phyloP scores from a whole-genome alignment of 257 asterid species.

The Solanum arcanum region DNA sequence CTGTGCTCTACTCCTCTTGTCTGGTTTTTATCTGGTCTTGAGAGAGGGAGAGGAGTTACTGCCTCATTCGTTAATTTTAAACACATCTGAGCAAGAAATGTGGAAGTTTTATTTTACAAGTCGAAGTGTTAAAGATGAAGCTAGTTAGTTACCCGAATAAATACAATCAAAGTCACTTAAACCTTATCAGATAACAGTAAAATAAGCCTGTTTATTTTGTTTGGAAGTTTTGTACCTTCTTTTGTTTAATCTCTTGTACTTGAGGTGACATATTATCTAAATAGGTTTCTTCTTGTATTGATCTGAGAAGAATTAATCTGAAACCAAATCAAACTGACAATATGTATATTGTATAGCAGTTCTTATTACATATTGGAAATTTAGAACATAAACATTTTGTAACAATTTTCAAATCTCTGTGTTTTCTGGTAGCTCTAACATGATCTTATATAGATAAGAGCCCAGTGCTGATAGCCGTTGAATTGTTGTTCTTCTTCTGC shows the following conservation, averaged over 20 bases:
- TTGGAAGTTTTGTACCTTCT: not conserved
- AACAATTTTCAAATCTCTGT: not conserved
- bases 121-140: not conserved
- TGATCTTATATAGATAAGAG: not conserved
- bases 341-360: too few species aligned
- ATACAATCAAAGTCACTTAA: not conserved
- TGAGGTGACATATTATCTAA: not conserved
- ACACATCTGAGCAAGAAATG: not conserved
- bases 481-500: not conserved
- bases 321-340: not conserved
- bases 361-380: not conserved
- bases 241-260: not conserved
- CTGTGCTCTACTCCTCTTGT: not conserved
- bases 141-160: not conserved
- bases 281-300: not conserved
- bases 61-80: not conserved
- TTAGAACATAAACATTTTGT: not conserved
- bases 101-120: not conserved
- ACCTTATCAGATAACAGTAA: not conserved
- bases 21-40: not conserved
- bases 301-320: not conserved
- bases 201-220: not conserved
- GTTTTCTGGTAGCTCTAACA: not conserved
- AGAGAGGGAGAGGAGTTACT: not conserved
- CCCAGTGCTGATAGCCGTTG: not conserved